Evolutionary conservation across 1,284 basidiomycete genomes (phyloP), one percentile per base, ranked within the genome.

Genomic region (Cryptococcus sp.): DNA sequence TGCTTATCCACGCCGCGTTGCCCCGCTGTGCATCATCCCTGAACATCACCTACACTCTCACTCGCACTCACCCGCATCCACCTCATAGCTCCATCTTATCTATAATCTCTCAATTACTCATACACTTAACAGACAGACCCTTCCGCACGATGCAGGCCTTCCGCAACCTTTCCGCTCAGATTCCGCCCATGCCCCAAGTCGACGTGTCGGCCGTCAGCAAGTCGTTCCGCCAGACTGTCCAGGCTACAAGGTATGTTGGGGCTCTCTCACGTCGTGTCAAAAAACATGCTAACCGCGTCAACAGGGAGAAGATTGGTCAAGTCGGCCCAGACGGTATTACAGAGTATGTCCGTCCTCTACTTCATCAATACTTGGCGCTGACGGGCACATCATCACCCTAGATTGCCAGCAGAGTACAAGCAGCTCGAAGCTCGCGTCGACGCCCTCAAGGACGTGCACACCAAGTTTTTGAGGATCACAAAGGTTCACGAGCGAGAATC

Each of bases 401-500:
- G 68, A 54, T 65, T 75, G 25, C 63, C 78, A 16, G 64, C 79
- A 90, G 94, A 99, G 78, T 99, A 99, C 85, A 93, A 88, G 77
- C 90, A 94, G 72, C 86, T 99, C 67, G 95, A 99, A 80, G 83
- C 87, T 48, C 87, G 93, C 55, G 95, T 99, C 41, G 96, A 99
- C 79, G 91, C 91, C 38, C 85, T 99, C 53, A 87, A 88, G 69
- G 81, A 83, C 54, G 87, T 89, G 1, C 94, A 98, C 77, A 76
- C 87, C 57, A 79, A 84, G 23, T 69, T 99, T 46, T 84, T 96
- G 77, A 96, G 89, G 80, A 87, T 93, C 62, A 86, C 89, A 63
- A 89, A 86, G 74, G 90, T 89, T 25, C 93, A 92, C 81, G 89
- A 91, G 67, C 83, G 82, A 46, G 91, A 93, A 74, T 68, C 72